phyloP scores from a whole-genome alignment of 331 rosid genomes.

The Saraca asoca region DNA sequence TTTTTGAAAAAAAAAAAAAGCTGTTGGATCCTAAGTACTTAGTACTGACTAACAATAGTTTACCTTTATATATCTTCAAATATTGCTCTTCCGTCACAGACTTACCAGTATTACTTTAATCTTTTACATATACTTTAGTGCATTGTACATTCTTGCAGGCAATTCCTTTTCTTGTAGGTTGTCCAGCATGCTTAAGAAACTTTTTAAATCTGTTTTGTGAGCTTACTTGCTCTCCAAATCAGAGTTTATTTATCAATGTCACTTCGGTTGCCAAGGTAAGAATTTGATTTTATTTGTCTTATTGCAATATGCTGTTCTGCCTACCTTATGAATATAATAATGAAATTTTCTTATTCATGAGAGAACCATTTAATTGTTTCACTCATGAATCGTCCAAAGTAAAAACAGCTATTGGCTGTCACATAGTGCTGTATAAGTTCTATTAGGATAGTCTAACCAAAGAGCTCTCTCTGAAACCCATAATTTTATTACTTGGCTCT shows the following conservation, averaged over 20 bases:
- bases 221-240: slow-evolving; percentile 97
- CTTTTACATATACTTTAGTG: slow-evolving; percentile 14
- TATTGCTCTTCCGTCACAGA: slow-evolving; percentile 24
- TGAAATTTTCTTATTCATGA: slow-evolving; percentile 24
- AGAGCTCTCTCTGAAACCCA: not conserved
- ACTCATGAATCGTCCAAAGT: not conserved
- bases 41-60: not conserved
- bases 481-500: not conserved
- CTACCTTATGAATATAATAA: not conserved
- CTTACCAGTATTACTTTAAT: slow-evolving; percentile 17
- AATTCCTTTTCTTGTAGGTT: slow-evolving; percentile 93
- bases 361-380: not conserved
- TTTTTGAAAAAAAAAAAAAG: not conserved
- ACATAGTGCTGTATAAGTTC: slow-evolving; percentile 7
- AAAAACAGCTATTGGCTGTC: slow-evolving; percentile 12
- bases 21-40: slow-evolving; percentile 1
- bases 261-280: slow-evolving; percentile 75
- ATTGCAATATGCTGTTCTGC: slow-evolving; percentile 12
- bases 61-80: not conserved
- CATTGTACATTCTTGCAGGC: slow-evolving; percentile 64
- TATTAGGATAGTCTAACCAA: not conserved
- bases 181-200: slow-evolving; percentile 98
- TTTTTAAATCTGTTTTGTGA: slow-evolving; percentile 95
- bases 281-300: slow-evolving; percentile 13
- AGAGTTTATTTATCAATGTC: slow-evolving; percentile 95